phyloP scores from a whole-genome alignment of 2,329 filamentous ascomycete species.

The Diaporthe citri region DNA sequence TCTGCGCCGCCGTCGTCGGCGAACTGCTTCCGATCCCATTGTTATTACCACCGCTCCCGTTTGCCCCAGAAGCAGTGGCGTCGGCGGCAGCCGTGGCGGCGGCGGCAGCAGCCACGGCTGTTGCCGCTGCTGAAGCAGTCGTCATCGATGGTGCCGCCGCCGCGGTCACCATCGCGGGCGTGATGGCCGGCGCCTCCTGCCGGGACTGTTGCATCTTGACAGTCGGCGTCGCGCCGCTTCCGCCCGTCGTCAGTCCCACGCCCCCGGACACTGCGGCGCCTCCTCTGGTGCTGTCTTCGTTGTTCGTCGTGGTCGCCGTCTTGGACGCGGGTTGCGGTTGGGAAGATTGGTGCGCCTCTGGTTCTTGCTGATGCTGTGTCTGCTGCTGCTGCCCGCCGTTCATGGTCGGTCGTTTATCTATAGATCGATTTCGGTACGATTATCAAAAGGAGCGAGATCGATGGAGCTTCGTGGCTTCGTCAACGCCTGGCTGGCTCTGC shows the following conservation, averaged over 20 bases:
- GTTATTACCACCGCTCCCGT: slow-evolving; percentile 19
- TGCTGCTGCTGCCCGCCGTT: slow-evolving; percentile 37
- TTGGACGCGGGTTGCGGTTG: neutral
- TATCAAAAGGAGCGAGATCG: neutral
- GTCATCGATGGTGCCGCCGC: slow-evolving; percentile 24
- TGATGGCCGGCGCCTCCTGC: slow-evolving; percentile 25
- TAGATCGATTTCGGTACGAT: slow-evolving; percentile 7
- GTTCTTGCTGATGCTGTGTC: slow-evolving; percentile 19
- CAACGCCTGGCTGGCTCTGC: neutral
- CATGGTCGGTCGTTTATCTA: slow-evolving; percentile 32
- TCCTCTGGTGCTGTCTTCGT: slow-evolving; percentile 21
- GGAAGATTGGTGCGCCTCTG: slow-evolving; percentile 11
- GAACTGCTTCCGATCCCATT: slow-evolving; percentile 25
- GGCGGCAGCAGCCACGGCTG: slow-evolving; percentile 8
- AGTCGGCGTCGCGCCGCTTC: neutral
- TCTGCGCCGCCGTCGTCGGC: slow-evolving; percentile 34
- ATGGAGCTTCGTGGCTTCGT: slow-evolving; percentile 2
- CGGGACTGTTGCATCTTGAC: slow-evolving; percentile 37
- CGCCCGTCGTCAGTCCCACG: slow-evolving; percentile 10
- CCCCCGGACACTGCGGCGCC: neutral
- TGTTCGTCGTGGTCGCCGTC: neutral
- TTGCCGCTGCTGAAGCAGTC: slow-evolving; percentile 19
- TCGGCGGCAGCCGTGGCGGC: slow-evolving; percentile 10
- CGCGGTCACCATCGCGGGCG: slow-evolving; percentile 28
- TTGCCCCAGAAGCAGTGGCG: slow-evolving; percentile 21